Conservation (phyloP, 805 yeast genomes). For the Helenozyma baotianmanensis region DNA sequence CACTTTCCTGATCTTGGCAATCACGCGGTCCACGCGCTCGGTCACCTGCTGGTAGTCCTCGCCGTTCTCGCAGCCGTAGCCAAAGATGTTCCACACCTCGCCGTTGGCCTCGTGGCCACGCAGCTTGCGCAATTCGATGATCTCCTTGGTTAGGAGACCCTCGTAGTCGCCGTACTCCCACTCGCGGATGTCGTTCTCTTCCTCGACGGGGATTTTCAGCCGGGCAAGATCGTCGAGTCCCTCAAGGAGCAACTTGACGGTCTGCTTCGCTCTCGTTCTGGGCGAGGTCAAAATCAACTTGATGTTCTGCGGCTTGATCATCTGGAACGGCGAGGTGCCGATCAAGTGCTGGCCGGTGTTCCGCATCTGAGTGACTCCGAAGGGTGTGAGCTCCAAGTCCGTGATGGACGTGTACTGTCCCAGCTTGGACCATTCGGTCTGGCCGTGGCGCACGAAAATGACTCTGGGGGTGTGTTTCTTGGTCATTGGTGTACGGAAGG, state of each 20-base stretch:
- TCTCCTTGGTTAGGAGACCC: conserved; percentile 69
- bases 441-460: conserved; percentile 76
- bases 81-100: conserved; percentile 74
- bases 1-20: conserved; percentile 55
- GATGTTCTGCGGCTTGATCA: conserved; percentile 61
- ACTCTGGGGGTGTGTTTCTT: conserved; percentile 53
- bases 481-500: conserved; percentile 4
- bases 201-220: conserved; percentile 37
- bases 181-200: conserved; percentile 73
- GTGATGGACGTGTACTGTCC: conserved; percentile 91
- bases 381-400: conserved; percentile 71
- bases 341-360: conserved; percentile 70
- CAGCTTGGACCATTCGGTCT: conserved; percentile 92
- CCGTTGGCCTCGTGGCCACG: conserved; percentile 51
- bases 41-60: conserved; percentile 67
- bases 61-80: conserved; percentile 91
- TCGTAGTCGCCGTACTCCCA: conserved; percentile 98
- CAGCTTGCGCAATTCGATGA: conserved; percentile 51
- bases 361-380: conserved; percentile 72
- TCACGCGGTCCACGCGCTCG: conserved; percentile 65
- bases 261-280: conserved; percentile 70
- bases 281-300: conserved; percentile 76
- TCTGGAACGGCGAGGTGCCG: conserved; percentile 44
- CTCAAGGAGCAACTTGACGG: conserved; percentile 61
- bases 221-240: conserved; percentile 40